These are phyloP conservation scores for Akanthomyces uredinophilus DNA, from an alignment of 2,329 filamentous ascomycete species.

Conservation along the genomic window DNA sequence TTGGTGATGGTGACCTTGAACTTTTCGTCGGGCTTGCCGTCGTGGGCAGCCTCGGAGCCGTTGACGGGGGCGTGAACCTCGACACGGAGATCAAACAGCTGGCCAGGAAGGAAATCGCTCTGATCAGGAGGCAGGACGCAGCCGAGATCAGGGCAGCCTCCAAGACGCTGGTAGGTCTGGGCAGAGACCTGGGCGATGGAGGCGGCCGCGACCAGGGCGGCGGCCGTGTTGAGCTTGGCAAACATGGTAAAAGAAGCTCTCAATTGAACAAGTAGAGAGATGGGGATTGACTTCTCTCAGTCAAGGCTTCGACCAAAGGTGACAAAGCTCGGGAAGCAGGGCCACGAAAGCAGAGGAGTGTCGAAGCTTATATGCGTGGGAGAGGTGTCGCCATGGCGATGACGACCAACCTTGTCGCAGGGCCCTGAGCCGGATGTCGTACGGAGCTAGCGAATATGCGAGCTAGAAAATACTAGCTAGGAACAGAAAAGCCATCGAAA, in stretches of 20 bases:
- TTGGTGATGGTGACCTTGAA: constrained; percentile 73
- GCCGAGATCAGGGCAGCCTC: constrained; percentile 53
- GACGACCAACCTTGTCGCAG: not conserved
- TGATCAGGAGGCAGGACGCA: constrained; percentile 58
- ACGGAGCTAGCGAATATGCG: not conserved
- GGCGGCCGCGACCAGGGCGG: constrained; percentile 23
- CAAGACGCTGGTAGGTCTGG: constrained; percentile 56
- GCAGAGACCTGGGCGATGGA: constrained; percentile 38
- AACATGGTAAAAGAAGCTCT: constrained; percentile 24
- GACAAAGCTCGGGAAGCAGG: not conserved
- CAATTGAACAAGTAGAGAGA: constrained; percentile 1
- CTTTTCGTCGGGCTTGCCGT: constrained; percentile 63
- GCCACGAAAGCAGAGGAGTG: not conserved
- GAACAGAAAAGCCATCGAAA: not conserved
- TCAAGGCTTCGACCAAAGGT: not conserved
- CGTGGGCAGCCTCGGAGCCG: constrained; percentile 70
- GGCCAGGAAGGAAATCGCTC: constrained; percentile 77
- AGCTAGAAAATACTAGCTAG: not conserved
- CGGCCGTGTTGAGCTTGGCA: constrained; percentile 32
- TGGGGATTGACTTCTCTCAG: not conserved
- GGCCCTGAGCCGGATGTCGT: not conserved
- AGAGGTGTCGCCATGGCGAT: not conserved
- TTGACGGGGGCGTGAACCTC: constrained; percentile 79
- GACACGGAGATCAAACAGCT: constrained; percentile 78
- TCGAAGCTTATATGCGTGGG: constrained; percentile 2